Conservation (phyloP, 441 rosid genomes). For the Adansonia madagascariensis region DNA sequence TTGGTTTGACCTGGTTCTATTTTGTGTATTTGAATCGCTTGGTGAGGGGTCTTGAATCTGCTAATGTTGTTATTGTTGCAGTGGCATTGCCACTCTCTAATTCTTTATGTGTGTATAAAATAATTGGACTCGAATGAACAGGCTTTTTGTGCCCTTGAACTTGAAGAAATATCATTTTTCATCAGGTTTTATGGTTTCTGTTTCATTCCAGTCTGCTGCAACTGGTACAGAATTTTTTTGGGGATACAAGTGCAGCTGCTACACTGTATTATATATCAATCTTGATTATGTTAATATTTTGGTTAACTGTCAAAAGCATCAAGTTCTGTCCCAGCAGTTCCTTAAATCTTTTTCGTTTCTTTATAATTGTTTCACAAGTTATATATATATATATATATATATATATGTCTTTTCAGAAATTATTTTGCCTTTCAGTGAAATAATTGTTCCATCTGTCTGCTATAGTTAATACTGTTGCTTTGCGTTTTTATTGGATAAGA, state of each 20-base stretch:
- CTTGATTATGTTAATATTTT: no score
- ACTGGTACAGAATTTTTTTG: neutral
- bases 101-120: neutral
- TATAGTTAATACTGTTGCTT: slow-evolving; percentile 29
- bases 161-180: neutral
- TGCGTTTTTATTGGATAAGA: slow-evolving; percentile 51
- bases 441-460: neutral
- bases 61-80: neutral
- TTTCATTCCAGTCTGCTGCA: neutral
- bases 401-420: neutral
- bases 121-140: neutral
- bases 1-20: neutral
- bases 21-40: neutral
- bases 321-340: no score
- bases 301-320: no score
- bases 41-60: neutral
- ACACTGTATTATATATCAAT: neutral
- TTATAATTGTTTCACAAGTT: neutral
- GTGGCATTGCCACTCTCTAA: neutral
- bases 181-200: neutral
- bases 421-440: neutral
- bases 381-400: neutral
- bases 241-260: neutral
- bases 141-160: neutral
- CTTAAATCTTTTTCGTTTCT: neutral